Percentiles rank a stretch among this genome's conserved stretches.
phyloP scores from a whole-genome alignment of 2,329 filamentous ascomycete genomes.

The Hypoxylon sp. region DNA sequence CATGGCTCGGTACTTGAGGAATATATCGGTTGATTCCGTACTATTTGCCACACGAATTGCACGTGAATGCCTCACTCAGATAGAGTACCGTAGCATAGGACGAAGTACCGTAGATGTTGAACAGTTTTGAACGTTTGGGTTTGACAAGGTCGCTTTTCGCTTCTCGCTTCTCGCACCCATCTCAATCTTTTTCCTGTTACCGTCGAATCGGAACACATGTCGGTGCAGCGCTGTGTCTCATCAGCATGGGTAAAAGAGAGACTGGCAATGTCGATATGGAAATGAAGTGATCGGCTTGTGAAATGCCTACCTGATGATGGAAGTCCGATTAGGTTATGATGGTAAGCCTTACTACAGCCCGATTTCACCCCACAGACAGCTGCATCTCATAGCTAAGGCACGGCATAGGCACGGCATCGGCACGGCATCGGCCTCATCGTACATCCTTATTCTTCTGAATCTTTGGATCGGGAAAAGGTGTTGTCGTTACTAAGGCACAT shows the following conservation, averaged over 20 bases:
- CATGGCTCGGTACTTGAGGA: constrained; percentile 14
- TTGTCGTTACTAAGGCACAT: constrained; percentile 19
- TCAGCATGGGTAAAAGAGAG: constrained; percentile 7
- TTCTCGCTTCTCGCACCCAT: neutral
- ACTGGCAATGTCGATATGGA: neutral
- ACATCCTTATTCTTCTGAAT: constrained; percentile 17
- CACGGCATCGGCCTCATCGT: constrained; percentile 1
- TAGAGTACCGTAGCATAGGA: too few relatives aligned
- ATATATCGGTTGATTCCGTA: constrained; percentile 15
- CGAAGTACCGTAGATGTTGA: neutral
- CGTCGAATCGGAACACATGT: constrained; percentile 11
- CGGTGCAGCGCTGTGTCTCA: neutral
- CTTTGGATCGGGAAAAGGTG: constrained; percentile 24
- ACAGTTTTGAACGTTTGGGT: constrained; percentile 2
- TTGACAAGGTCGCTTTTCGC: too few relatives aligned
- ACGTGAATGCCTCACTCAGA: constrained; percentile 17
- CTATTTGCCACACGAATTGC: constrained; percentile 9
- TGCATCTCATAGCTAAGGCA: constrained; percentile 18
- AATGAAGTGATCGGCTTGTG: constrained; percentile 14
- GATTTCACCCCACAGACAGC: constrained; percentile 15
- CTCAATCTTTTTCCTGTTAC: constrained; percentile 7
- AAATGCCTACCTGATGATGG: constrained; percentile 12
- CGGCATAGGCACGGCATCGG: too few relatives aligned
- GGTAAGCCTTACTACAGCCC: constrained; percentile 29
- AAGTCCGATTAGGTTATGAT: constrained; percentile 10